A percentile compares a stretch with the other conserved stretches of the same genome.
These are phyloP conservation scores for Sporothrix pallida DNA, from an alignment of 2,329 filamentous ascomycete genomes.

Conservation along the genomic window DNA sequence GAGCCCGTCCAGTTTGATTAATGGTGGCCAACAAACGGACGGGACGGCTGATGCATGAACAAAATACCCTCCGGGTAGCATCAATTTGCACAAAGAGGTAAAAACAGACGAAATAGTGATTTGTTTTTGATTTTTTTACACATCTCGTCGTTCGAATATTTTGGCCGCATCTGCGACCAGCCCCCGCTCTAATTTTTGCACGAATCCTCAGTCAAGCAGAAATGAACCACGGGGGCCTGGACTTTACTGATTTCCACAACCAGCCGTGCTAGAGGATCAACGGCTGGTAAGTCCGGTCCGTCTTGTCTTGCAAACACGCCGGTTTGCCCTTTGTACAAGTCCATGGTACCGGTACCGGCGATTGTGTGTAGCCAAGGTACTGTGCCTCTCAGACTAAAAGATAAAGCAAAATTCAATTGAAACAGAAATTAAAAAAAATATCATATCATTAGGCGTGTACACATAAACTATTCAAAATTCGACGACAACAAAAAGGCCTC, in stretches of 20 bases:
- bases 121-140: neutral
- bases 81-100: neutral
- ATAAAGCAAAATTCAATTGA: too few relatives aligned
- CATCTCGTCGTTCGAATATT: neutral
- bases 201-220: neutral
- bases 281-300: neutral
- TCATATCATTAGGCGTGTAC: neutral
- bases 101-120: neutral
- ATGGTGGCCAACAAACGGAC: neutral
- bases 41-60: neutral
- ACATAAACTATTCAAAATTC: neutral
- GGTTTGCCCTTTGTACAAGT: neutral
- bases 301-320: neutral
- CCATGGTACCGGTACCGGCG: neutral
- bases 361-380: neutral
- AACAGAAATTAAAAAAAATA: neutral
- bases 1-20: neutral
- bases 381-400: too few relatives aligned
- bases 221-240: neutral
- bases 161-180: neutral
- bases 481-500: too few relatives aligned
- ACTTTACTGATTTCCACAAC: neutral
- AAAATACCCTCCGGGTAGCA: conserved; percentile 5
- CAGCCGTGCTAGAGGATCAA: neutral
- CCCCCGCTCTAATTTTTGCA: neutral